Evolutionary conservation across 2,329 filamentous ascomycete species (phyloP), one percentile per base, ranked within the genome.

Genomic region (Colletotrichum destructivum): DNA sequence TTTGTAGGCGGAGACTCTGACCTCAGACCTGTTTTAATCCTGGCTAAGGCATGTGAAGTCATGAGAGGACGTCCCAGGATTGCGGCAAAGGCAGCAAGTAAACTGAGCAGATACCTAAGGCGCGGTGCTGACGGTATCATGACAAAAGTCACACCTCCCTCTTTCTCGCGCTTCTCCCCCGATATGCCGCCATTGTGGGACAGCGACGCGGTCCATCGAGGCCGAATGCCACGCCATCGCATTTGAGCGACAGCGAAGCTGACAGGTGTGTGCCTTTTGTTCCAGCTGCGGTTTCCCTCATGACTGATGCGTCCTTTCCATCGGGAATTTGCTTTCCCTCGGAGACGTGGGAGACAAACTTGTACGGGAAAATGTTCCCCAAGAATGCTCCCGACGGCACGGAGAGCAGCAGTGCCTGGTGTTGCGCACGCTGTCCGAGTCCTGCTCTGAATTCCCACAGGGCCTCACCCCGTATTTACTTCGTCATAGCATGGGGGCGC

Each of bases 21-120:
- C 73, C 66, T 74, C 73, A 74, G 59, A 67, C 70, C 73, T 74
- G 73, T 74, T 62, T 35, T 3, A 38, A 56, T 56, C 12, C 9
- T 6, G 5, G 7, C 11, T 21, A 15, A 73, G 64, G 63, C 56
- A 31, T n/a, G 44, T 6, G 3, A 2, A n/a, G 18, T 11, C 13
- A 13, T 35, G 60, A 65, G 70, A 15, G 42, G 21, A 60, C 38
- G 18, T 38, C 31, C 31, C 8, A 9, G 7, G 9, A 35, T 8
- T 35, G 31, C 2, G 31, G 2, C 31, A 35, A 35, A 15, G n/a
- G 5, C 21, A 31, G 44, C 15, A 12, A 1, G 18, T 56, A 23
- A 5, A 56, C 61, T 44, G 61, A 54, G 38, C 52, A 18, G 54
- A 44, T 61, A 44, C 57, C 23, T 12, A 23, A 15, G 40, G 46